Conservation (phyloP, 2,329 filamentous ascomycete species). For the Ilyonectria robusta region DNA sequence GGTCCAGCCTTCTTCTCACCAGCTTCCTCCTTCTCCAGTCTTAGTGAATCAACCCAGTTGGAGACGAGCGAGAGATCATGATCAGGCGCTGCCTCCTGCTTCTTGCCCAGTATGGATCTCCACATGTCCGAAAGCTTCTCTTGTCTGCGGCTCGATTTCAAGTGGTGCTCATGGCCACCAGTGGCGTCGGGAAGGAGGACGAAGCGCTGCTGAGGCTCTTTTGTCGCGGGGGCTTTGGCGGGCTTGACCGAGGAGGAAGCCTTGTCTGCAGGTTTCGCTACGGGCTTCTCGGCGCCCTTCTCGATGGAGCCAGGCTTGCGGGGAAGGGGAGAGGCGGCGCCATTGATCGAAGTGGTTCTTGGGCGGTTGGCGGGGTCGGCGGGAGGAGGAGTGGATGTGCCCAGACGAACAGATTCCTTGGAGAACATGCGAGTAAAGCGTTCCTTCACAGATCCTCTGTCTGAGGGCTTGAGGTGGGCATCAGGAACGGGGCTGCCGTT, state of each 20-base stretch:
- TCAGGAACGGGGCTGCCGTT: slow-evolving; percentile 47
- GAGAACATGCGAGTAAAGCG: slow-evolving; percentile 76
- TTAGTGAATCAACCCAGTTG: slow-evolving; percentile 94
- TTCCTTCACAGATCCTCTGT: slow-evolving; percentile 75
- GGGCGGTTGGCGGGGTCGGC: slow-evolving; percentile 52
- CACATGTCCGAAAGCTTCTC: slow-evolving; percentile 96
- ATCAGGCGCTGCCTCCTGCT: slow-evolving; percentile 80
- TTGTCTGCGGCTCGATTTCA: slow-evolving; percentile 91
- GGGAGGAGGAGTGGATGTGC: slow-evolving; percentile 54
- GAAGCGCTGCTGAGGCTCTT: slow-evolving; percentile 65
- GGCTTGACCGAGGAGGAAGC: slow-evolving; percentile 46
- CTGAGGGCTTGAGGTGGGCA: slow-evolving; percentile 50
- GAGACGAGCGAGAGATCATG: slow-evolving; percentile 93
- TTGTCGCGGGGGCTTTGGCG: slow-evolving; percentile 47
- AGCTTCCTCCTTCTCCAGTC: slow-evolving; percentile 89
- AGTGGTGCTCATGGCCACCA: slow-evolving; percentile 86
- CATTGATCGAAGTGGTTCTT: slow-evolving; percentile 54
- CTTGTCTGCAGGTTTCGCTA: slow-evolving; percentile 47
- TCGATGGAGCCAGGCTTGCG: slow-evolving; percentile 62
- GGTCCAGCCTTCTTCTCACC: slow-evolving; percentile 84
- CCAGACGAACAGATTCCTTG: slow-evolving; percentile 62
- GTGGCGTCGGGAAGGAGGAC: slow-evolving; percentile 64
- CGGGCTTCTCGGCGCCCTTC: slow-evolving; percentile 47
- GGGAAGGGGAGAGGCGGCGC: slow-evolving; percentile 55
- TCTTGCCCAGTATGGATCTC: slow-evolving; percentile 87